A percentile compares a stretch with the other conserved stretches of the same genome.
phyloP scores from a whole-genome alignment of 176 grass and related monocot genomes.

The Lolium multiflorum region DNA sequence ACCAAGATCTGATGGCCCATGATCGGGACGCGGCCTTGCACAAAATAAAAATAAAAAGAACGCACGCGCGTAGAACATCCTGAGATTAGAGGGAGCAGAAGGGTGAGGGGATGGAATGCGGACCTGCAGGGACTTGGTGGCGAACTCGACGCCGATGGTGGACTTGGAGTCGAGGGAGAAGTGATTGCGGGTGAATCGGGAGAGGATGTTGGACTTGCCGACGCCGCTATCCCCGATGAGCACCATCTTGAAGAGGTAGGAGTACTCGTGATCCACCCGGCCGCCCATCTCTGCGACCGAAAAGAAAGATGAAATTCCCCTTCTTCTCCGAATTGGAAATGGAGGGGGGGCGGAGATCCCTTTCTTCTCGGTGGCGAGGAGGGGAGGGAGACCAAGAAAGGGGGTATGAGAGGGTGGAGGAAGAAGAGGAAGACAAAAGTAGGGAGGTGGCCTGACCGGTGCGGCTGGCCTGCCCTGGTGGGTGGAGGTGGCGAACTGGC shows the following conservation, averaged over 20 bases:
- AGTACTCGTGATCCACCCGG: conserved; percentile 84
- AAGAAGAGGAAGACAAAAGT: not conserved
- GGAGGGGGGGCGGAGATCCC: not conserved
- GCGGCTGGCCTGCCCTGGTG: conserved; percentile 10
- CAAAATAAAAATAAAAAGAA: not conserved
- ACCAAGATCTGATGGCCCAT: conserved; percentile 30
- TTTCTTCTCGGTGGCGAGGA: not conserved
- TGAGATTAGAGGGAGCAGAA: not conserved
- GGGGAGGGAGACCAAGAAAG: conserved; percentile 3
- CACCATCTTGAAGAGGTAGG: conserved; percentile 93
- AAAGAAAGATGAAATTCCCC: not conserved
- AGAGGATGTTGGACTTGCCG: conserved; percentile 89
- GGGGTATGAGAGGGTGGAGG: not conserved
- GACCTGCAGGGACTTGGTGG: conserved; percentile 80
- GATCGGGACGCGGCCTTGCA: conserved; percentile 27
- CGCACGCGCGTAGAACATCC: not conserved
- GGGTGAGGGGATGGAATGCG: not conserved
- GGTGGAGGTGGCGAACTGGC: conserved; percentile 1
- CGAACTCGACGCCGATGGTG: conserved; percentile 91
- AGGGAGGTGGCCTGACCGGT: conserved; percentile 14
- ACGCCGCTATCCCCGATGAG: conserved; percentile 89
- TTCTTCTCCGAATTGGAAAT: not conserved
- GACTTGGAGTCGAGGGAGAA: conserved; percentile 91
- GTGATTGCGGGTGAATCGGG: conserved; percentile 85
- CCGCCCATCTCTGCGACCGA: conserved; percentile 45